Evolutionary conservation across 176 grass and related monocot species (phyloP), one percentile per base, ranked within the genome.

Genomic region (Alopecurus myosuroides): DNA sequence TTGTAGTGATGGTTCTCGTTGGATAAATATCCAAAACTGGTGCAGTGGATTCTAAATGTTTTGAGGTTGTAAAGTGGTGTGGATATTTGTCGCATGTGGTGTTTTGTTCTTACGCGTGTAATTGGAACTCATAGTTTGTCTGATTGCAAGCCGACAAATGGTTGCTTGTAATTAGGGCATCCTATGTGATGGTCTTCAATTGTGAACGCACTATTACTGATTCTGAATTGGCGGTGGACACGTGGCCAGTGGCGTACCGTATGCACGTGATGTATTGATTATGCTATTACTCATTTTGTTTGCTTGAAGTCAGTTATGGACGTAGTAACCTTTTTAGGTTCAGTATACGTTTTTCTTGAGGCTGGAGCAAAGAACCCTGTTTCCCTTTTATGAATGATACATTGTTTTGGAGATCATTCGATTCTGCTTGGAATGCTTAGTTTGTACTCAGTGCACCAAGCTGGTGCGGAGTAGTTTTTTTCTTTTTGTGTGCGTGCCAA

Each of bases 81-180:
- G 1, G 13, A 46, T 46, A n/a, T 39, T 87, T 87, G 71, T 66
- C 58, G 19, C 78, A 26, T 81, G 37, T 26, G 41, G 3, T 45
- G 49, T 65, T 84, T 74, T 65, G 53, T 79, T 65, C 11, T 66
- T 88, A 18, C 9, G 11, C 22, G 52, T 84, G 56, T 46, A 53
- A 34, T 25, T 9, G 12, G 7, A 28, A 15, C 22, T 20, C 28
- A 29, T 49, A 37, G 37, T 79, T 40, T 73, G 46, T 57, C 64
- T 2, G 41, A 57, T 67, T 79, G 50, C 45, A 36, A 55, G 40
- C 22, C 11, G n/a, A 63, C 62, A 66, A 86, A 71, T 79, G 11
- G 34, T 44, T 77, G 41, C 29, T 36, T 30, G 30, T 58, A 81
- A 85, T 41, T 68, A 56, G 82, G 74, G 6, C 48, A 45, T 65